Evolutionary conservation across 2,329 filamentous ascomycete species (phyloP).

Genomic region (Chrysoporthe deuterocubensis): DNA sequence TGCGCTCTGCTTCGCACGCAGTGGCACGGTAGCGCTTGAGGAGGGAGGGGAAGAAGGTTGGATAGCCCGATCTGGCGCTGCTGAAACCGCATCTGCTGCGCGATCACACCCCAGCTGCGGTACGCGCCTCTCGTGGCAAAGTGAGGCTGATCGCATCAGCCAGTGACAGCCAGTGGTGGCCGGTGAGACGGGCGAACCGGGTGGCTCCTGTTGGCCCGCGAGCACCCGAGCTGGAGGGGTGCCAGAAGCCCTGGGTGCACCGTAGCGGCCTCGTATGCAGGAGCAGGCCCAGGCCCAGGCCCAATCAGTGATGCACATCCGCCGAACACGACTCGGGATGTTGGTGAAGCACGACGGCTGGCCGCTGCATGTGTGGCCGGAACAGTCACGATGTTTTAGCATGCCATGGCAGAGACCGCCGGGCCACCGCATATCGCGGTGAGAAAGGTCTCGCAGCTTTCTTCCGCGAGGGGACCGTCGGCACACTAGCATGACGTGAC

Average conservation of each 20-base stretch:
- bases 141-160: conserved; percentile 25
- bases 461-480: neutral
- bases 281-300: neutral
- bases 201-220: conserved; percentile 22
- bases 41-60: conserved; percentile 8
- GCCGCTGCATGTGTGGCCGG: conserved; percentile 10
- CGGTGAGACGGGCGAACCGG: conserved; percentile 14
- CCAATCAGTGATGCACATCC: conserved; percentile 17
- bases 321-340: conserved; percentile 11
- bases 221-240: conserved; percentile 15
- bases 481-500: neutral
- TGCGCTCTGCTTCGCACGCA: neutral
- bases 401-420: conserved; percentile 14
- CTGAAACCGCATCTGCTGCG: conserved; percentile 24
- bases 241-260: conserved; percentile 19
- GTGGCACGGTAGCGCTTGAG: neutral
- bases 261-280: conserved; percentile 5
- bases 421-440: conserved; percentile 24
- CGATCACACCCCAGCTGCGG: conserved; percentile 19
- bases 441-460: conserved; percentile 2
- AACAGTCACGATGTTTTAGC: conserved; percentile 1
- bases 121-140: conserved; percentile 16
- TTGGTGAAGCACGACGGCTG: conserved; percentile 14
- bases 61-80: conserved; percentile 21
- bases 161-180: conserved; percentile 17